Evolutionary conservation across 495 filamentous ascomycete species (phyloP), one percentile per base, ranked within the genome.

Genomic region (Neurospora sp.): DNA sequence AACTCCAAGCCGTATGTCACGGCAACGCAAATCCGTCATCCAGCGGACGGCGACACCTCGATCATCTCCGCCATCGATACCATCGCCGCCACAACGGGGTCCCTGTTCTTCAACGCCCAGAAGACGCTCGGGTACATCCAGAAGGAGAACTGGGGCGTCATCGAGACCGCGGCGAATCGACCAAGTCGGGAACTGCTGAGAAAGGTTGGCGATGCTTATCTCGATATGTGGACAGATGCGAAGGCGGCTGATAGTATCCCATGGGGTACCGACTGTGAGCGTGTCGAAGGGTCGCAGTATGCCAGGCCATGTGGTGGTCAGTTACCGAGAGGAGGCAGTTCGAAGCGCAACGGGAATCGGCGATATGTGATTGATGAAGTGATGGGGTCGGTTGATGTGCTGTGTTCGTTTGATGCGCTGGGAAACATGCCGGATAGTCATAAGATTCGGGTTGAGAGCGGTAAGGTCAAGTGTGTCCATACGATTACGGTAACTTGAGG

Each of bases 361-460:
- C 77, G 85, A 37, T 86, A 87, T 75, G 84, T 87, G n/a, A 86
- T 87, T 72, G 85, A 87, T 72, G 84, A 87, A 78, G 79, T 77
- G 31, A 42, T 84, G 1, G 85, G 85, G 10, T 83, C 81, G 4
- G 83, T 84, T 8, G 84, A 87, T 74, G 82, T 86, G 16, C 72
- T 86, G 14, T 87, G 84, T 71, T 81, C 82, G 3, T 87, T 87
- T 73, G 80, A 85, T 72, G 79, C 81, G 35, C 75, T 87, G 18
- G 84, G 84, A 6, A 77, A 77, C 60, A 77, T 81, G 75, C 83
- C 85, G 0, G 85, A 87, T 60, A 85, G 82, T 11, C 85, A 87
- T 76, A 84, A 87, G 76, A 79, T 87, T 40, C 42, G 85, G 46
- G 73, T 86, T 0, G 82, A 82, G 41, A 78, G 71, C 5, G 84